Evolutionary conservation across 31 red algal genomes (phyloP), one percentile per base, ranked within the genome.

Genomic region (Asparagopsis taxiformis): DNA sequence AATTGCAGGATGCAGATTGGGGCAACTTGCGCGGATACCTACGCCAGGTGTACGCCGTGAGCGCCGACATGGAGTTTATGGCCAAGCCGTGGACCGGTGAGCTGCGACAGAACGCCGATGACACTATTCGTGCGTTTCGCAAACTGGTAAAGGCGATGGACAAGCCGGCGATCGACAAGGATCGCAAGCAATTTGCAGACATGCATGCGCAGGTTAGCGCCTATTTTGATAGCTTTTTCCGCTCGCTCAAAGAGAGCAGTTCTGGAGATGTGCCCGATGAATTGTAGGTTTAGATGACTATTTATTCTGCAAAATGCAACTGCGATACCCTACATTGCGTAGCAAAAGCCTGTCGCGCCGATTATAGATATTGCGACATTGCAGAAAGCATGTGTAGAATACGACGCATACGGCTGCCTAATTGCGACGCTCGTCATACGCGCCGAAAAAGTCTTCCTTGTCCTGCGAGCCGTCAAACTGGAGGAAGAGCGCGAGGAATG

Each of bases 371-470:
- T n/a, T n/a, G n/a, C n/a, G n/a, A n/a, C n/a, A n/a, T n/a, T n/a
- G n/a, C n/a, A n/a, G n/a, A n/a, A n/a, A n/a, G n/a, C n/a, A n/a
- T n/a, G n/a, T n/a, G n/a, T n/a, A n/a, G n/a, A n/a, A n/a, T n/a
- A n/a, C n/a, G n/a, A n/a, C n/a, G n/a, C n/a, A n/a, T n/a, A 73
- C 60, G 22, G 74, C 29, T 11, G 55, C 30, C 51, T 84, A 87
- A 60, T 88, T 87, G 21, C 91, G 82, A 41, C 91, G 72, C 38
- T 88, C 66, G 35, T 94, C 91, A 34, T 77, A 83, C 5, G 57
- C 51, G 31, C 91, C 91, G 24, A 82, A 59, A 61, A 94, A 94
- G 62, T 94, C 91, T 59, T 87, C 84, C 24, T 94, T 94, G 53
- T 70, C 68, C 62, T 94, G 91, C 4, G 63, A 46, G 51, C 84